phyloP scores from a whole-genome alignment of 2,329 filamentous ascomycete species.

The Aspergillus sp. region DNA sequence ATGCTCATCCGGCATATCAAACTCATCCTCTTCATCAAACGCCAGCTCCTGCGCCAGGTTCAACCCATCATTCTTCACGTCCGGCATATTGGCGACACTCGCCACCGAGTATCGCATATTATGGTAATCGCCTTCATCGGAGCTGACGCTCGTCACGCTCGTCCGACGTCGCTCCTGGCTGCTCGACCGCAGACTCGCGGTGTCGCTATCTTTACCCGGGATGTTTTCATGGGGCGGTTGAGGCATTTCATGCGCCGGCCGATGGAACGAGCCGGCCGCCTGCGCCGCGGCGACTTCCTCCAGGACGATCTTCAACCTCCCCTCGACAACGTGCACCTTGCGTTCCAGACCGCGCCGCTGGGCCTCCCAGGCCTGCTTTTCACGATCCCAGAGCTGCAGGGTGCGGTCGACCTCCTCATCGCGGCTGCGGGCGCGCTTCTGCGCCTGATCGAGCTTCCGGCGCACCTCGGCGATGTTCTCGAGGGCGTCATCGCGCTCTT shows the following conservation, averaged over 20 bases:
- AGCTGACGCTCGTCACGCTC: constrained; percentile 52
- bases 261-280: constrained; percentile 27
- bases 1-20: constrained; percentile 60
- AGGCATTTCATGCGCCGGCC: constrained; percentile 48
- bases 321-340: constrained; percentile 86
- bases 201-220: constrained; percentile 59
- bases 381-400: constrained; percentile 76
- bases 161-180: constrained; percentile 61
- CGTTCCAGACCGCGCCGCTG: constrained; percentile 80
- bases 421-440: constrained; percentile 73
- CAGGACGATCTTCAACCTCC: constrained; percentile 75
- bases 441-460: constrained; percentile 70
- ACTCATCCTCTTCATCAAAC: constrained; percentile 73
- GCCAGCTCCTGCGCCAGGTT: constrained; percentile 89
- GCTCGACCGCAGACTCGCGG: constrained; percentile 69
- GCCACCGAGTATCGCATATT: constrained; percentile 71
- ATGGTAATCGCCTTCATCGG: constrained; percentile 47
- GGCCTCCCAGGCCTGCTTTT: constrained; percentile 80
- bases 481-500: constrained; percentile 81
- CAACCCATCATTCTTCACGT: constrained; percentile 61
- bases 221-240: constrained; percentile 55
- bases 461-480: constrained; percentile 69
- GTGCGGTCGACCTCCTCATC: constrained; percentile 80
- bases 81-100: constrained; percentile 53
- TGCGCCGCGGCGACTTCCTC: constrained; percentile 67